Base-by-base conservation (phyloP, 164 flowering plant species). In the Dillenia turbinata region DNA sequence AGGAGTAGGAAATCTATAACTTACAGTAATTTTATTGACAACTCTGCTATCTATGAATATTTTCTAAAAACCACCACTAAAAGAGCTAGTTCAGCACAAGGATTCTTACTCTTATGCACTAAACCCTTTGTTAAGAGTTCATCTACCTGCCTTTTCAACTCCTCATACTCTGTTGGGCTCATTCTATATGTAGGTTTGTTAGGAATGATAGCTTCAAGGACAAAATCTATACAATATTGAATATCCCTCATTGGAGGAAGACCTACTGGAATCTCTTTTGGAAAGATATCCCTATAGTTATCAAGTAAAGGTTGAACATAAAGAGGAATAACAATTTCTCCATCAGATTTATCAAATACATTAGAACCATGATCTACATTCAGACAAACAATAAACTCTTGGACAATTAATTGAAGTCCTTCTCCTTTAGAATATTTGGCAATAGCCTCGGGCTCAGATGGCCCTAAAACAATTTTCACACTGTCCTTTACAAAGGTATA, bases 221-320 rank as follows among this genome's bases (percentile, higher is more conserved):
- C 16, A 2, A 68, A 10, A 14, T 61, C 62, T 49, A 62, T 56
- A 1, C 10, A 9, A 6, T 56, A 57, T 10, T 68, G 48, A 8
- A 56, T 56, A 9, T 33, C 26, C 12, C 57, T 9, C 26, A 68
- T 48, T 13, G 66, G 66, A 33, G 65, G 57, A 12, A 62, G 46
- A 2, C 52, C 62, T 22, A 15, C 10, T 9, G 48, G 47, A 44
- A 61, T 7, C 8, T 54, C 43, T 11, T 54, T 19, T 3, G 51
- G 49, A 26, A 63, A 54, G 5, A 49, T 12, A 54, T 63, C 52
- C 10, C 2, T 49, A 55, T 17, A 54, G 24, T 63, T 59, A 14
- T 15, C 10, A 16, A 63, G 14, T 2, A 46, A 24, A 24, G 52
- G 63, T 15, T 48, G 17, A 8, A 26, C 15, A 12, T 2, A 14